Conservation (phyloP, 352 stramenopile species). For the Globisporangium spiculum region DNA sequence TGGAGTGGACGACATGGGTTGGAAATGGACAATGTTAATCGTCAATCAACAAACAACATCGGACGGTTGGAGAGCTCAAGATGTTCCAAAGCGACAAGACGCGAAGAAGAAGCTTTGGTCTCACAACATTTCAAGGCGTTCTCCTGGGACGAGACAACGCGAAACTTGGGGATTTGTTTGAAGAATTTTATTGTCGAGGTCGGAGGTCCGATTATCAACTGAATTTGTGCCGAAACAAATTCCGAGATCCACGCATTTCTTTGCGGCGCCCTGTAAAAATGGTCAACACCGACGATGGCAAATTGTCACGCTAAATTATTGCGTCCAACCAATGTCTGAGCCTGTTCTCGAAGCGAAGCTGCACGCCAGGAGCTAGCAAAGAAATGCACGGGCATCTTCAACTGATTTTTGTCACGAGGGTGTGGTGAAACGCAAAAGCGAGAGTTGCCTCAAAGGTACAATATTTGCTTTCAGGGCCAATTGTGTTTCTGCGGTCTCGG, state of each 20-base stretch:
- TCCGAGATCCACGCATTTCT: too few relatives aligned
- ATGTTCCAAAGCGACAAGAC: neutral
- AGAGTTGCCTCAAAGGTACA: neutral
- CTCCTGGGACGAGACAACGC: neutral
- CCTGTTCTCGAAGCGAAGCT: neutral
- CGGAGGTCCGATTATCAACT: neutral
- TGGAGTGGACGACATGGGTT: neutral
- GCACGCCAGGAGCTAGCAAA: neutral
- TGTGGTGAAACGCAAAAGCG: neutral
- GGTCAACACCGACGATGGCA: neutral
- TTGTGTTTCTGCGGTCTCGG: neutral
- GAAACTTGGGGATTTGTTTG: neutral
- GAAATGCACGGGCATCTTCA: neutral
- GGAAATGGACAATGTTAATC: neutral
- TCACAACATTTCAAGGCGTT: neutral
- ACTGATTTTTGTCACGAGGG: neutral
- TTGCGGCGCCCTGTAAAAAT: too few relatives aligned
- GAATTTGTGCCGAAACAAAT: neutral
- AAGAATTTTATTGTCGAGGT: neutral
- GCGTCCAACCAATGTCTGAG: neutral
- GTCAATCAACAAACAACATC: neutral
- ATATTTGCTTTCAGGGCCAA: neutral
- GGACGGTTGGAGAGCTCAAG: neutral
- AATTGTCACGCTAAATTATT: neutral
- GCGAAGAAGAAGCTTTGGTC: neutral